phyloP scores from a whole-genome alignment of 176 grass and related monocot genomes.

The Secale cereale region DNA sequence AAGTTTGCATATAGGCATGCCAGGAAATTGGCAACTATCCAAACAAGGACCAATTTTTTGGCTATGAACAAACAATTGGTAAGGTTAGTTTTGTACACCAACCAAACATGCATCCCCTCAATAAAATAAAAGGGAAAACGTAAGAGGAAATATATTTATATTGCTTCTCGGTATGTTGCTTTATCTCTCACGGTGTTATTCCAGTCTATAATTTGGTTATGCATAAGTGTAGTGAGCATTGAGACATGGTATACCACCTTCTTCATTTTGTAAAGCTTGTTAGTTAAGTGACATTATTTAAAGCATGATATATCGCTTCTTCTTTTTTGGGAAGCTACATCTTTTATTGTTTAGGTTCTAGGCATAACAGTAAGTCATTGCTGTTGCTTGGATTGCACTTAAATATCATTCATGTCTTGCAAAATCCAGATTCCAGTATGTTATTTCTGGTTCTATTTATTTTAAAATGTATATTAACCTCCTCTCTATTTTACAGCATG shows the following conservation, averaged over 20 bases:
- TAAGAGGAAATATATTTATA: background rate
- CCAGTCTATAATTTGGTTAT: background rate
- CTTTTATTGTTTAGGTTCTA: constrained; percentile 1
- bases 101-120: background rate
- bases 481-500: constrained; percentile 14
- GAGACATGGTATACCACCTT: background rate
- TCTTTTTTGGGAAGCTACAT: background rate
- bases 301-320: background rate
- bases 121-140: background rate
- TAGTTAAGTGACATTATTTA: background rate
- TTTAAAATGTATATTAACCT: background rate
- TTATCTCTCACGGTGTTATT: background rate
- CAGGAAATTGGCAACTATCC: background rate
- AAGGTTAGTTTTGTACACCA: background rate
- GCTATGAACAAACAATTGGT: background rate
- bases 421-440: background rate
- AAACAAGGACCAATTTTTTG: background rate
- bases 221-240: background rate
- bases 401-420: constrained; percentile 4
- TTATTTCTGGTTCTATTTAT: background rate
- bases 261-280: background rate
- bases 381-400: background rate
- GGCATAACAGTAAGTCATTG: background rate
- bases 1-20: background rate
- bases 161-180: background rate